phyloP scores from a whole-genome alignment of 306 rosid species.

The Potentilla sterilis region DNA sequence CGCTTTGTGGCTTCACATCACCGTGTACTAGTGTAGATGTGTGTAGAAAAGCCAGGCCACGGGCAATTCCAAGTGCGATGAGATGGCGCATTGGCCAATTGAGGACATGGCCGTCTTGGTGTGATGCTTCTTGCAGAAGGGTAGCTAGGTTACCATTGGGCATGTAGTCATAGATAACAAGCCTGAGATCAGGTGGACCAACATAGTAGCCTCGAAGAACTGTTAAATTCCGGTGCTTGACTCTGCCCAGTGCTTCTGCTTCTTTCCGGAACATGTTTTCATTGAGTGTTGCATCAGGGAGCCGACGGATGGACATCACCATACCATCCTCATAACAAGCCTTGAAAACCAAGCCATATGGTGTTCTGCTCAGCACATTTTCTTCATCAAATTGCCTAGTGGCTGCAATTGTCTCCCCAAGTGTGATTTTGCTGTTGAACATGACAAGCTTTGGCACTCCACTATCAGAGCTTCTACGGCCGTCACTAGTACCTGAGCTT shows the following conservation, averaged over 20 bases:
- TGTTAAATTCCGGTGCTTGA: conserved; percentile 76
- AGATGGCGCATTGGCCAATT: conserved; percentile 99
- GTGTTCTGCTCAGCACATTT: conserved; percentile 84
- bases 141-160: conserved; percentile 96
- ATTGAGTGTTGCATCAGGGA: conserved; percentile 62
- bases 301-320: conserved; percentile 88
- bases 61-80: conserved; percentile 89
- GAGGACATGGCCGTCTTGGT: conserved; percentile 94
- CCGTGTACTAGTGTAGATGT: conserved; percentile 70
- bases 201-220: conserved; percentile 95
- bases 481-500: conserved; percentile 83
- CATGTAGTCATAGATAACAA: conserved; percentile 83
- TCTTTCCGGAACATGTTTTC: conserved; percentile 85
- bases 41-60: conserved; percentile 87
- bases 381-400: conserved; percentile 92
- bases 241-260: conserved; percentile 74
- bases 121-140: conserved; percentile 97
- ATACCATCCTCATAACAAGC: conserved; percentile 89
- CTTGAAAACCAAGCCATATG: conserved; percentile 77
- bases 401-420: conserved; percentile 84
- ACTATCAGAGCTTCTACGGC: conserved; percentile 76
- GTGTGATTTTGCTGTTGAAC: conserved; percentile 85
- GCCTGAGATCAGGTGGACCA: conserved; percentile 73
- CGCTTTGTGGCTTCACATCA: conserved; percentile 76
- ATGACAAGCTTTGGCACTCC: conserved; percentile 86